A percentile compares a stretch with the other conserved stretches of the same genome.
These are phyloP conservation scores for Alternaria hordeiaustralica DNA, from an alignment of 2,329 filamentous ascomycete genomes.

Conservation along the genomic window DNA sequence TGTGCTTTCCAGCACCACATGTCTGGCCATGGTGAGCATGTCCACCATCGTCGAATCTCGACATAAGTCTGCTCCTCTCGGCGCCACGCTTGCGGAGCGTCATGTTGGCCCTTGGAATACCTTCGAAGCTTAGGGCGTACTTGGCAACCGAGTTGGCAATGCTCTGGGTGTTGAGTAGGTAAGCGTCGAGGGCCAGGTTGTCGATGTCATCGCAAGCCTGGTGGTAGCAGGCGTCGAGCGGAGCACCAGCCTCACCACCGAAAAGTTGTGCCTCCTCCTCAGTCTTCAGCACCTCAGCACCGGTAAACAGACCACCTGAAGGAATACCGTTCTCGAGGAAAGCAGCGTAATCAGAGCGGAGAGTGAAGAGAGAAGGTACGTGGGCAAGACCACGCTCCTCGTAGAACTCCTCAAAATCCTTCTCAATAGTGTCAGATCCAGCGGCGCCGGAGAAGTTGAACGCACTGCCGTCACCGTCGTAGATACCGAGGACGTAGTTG, in stretches of 20 bases:
- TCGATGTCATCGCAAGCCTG: conserved; percentile 44
- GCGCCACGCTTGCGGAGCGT: conserved; percentile 40
- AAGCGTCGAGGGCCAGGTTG: conserved; percentile 48
- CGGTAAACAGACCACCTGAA: conserved; percentile 50
- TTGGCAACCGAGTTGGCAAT: conserved; percentile 50
- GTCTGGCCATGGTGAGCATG: conserved; percentile 37
- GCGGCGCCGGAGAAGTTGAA: conserved; percentile 48
- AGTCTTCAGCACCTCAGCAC: conserved; percentile 51
- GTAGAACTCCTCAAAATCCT: conserved; percentile 47
- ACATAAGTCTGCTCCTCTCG: conserved; percentile 27
- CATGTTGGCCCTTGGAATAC: conserved; percentile 39
- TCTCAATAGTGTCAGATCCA: conserved; percentile 45
- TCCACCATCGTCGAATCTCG: conserved; percentile 33
- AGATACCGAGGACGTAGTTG: conserved; percentile 50
- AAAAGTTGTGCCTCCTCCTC: conserved; percentile 45
- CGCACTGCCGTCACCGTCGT: conserved; percentile 47
- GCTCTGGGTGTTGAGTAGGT: conserved; percentile 46
- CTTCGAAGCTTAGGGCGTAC: conserved; percentile 47
- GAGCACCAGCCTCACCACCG: conserved; percentile 47
- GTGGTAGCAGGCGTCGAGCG: conserved; percentile 50
- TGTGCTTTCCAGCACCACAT: conserved; percentile 29
- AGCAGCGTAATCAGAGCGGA: conserved; percentile 51
- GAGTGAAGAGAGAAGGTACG: conserved; percentile 46
- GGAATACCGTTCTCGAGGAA: conserved; percentile 51
- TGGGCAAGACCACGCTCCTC: conserved; percentile 38